phyloP scores from a whole-genome alignment of 306 rosid genomes.

The Arachis hypogaea region DNA sequence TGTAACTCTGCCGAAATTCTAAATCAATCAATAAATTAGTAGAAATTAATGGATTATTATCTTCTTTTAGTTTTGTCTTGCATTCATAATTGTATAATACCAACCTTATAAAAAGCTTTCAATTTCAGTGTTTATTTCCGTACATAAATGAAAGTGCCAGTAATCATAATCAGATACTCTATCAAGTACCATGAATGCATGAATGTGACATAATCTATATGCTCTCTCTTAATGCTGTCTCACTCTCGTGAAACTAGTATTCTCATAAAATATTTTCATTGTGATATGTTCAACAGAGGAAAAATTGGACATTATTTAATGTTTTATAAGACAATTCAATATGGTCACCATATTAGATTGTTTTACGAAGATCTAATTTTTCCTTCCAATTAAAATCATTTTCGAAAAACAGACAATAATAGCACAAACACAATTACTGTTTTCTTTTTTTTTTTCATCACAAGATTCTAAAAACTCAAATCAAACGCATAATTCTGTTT shows the following conservation, averaged over 20 bases:
- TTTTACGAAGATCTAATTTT: no score
- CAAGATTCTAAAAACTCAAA: no score
- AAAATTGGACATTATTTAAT: background rate
- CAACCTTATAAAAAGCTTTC: background rate
- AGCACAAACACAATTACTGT: background rate
- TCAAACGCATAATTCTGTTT: no score
- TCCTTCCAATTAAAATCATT: no score
- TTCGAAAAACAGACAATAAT: background rate
- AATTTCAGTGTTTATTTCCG: constrained; percentile 2
- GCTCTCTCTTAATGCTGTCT: background rate
- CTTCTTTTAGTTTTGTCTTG: background rate
- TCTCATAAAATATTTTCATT: background rate
- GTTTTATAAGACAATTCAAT: no score
- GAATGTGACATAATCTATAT: background rate
- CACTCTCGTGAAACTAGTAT: background rate
- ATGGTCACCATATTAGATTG: no score
- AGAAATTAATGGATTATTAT: constrained; percentile 15
- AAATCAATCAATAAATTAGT: background rate
- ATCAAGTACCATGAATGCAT: background rate
- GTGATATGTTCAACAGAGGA: background rate
- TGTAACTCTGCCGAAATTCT: background rate
- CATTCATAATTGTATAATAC: background rate
- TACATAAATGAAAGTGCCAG: background rate
- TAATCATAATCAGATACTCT: background rate
- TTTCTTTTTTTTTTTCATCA: background rate